Evolutionary conservation across 139 green algal species (phyloP).

Genomic region (Deuterostichococcus epilithicus): DNA sequence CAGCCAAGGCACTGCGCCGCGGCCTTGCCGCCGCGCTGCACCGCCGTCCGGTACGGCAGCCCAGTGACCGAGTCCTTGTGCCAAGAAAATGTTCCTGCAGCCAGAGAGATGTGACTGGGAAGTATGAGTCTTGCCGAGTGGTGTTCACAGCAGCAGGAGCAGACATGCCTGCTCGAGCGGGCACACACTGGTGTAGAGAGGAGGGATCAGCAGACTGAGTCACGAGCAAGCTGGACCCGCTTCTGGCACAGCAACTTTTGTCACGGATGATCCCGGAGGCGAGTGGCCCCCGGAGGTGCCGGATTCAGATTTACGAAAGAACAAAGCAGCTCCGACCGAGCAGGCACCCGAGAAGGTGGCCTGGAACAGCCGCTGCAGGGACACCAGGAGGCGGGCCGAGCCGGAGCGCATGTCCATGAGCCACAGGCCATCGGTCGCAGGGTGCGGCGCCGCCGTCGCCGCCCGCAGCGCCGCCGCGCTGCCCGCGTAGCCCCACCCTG

Average conservation of each 20-base stretch:
- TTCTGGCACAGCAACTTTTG: too few species aligned
- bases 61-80: conserved; percentile 2
- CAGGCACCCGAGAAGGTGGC: background rate
- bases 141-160: too few species aligned
- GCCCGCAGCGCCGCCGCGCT: background rate
- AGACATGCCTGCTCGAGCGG: too few species aligned
- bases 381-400: conserved; percentile 1
- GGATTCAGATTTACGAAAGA: too few species aligned
- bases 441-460: background rate
- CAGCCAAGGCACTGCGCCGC: conserved; percentile 1
- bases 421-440: conserved; percentile 12
- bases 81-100: conserved; percentile 2
- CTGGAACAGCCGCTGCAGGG: conserved; percentile 1
- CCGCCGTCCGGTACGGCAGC: conserved; percentile 4
- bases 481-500: background rate
- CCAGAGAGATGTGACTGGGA: too few species aligned
- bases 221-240: too few species aligned
- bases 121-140: too few species aligned
- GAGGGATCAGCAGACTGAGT: too few species aligned
- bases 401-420: conserved; percentile 9
- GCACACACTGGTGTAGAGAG: too few species aligned
- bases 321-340: too few species aligned
- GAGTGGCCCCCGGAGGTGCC: too few species aligned
- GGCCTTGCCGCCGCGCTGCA: background rate
- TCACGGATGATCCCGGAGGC: too few species aligned